Evolutionary conservation across 73 alveolate genomes (phyloP), one percentile per base, ranked within the genome.

Genomic region (Symbiodinium pilosum): DNA sequence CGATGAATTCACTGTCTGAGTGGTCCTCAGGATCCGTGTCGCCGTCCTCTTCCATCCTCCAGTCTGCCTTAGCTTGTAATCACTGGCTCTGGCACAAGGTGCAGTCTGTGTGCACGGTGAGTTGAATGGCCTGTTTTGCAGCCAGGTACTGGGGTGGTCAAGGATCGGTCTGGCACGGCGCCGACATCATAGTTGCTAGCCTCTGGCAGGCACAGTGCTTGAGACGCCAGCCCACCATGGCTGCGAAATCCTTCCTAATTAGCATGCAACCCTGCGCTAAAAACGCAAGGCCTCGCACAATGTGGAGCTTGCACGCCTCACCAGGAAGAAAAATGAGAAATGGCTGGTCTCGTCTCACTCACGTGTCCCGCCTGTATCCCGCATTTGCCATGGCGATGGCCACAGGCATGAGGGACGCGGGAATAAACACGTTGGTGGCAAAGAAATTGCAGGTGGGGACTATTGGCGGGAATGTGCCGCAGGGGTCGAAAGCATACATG

Each of bases 31-130:
- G 81, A 64, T 64, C 81, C 9, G 81, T 64, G 32, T 64, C 81
- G 81, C 81, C 32, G 30, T 64, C 81, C 38, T 64, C 81, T 64
- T 64, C 81, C 34, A 18, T 64, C 81, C 81, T 64, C 81, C 81
- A 64, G 81, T 64, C 81, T 4, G 81, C 81, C 81, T 64, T 38
- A 28, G 81, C 34, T 64, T 34, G 24, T 5, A 3, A 26, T 4
- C n/a, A 28, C 81, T 64, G 81, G 20, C 26, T 30, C 34, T 6
- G 20, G 34, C 26, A 24, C 73, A 64, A 4, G 59, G 59, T 47
- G 6, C 6, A 47, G 59, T 6, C 21, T 47, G 59, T 47, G 59
- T 6, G 59, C 59, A 6, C 14, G 59, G 6, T 47, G 59, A 14
- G 59, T 47, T 14, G 14, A 9, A 9, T 47, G 59, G 59, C 21